Evolutionary conservation across 441 rosid genomes (phyloP), one percentile per base, ranked within the genome.

Genomic region (Manihot esculenta): DNA sequence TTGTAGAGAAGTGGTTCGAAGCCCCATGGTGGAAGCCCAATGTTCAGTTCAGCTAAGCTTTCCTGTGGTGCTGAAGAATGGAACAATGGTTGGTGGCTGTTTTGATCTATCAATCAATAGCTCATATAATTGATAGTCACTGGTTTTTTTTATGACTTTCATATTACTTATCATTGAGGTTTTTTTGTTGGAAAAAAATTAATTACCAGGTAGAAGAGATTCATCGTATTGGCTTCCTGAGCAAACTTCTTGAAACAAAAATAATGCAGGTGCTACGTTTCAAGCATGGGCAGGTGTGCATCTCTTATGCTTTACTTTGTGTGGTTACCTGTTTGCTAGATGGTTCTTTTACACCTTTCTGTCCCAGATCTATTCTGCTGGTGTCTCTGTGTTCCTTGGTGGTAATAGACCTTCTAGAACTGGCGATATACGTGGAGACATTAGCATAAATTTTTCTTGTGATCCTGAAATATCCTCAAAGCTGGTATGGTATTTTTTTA

Each of bases 1-100:
- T 74, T 79, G 70, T 74, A 94, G 98, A 81, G 96, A 94, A 81
- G 87, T 86, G 56, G 97, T 94, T 55, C 82, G 70, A 69, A 94
- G 97, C 78, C 94, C 91, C 38, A 94, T 94, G 97, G 98, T 94
- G 20, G 94, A 91, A 86, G 98, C 89, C 60, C 98, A 94, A 68
- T 88, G 98, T 76, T 91, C 92, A 35, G 97, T 91, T 79, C 94
- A 91, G 87, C 80, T 91, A 76, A 89, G 96, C 86, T 93, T 91
- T 88, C 98, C 98, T 54, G 88, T 93, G 72, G 89, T 85, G 80
- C 80, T 93, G 85, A 91, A 87, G 78, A 91, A 91, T 80, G 98
- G 94, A 80, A 79, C 88, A 70, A 86, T 86, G 97, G 98, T 93
- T 77, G 66, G 74, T 72, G 69, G 45, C 63, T 76, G 67, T 71